A percentile compares a stretch with the other conserved stretches of the same genome.
Conservation (phyloP, 2,329 filamentous ascomycete genomes). For the Phaeosphaeriaceae sp. region DNA sequence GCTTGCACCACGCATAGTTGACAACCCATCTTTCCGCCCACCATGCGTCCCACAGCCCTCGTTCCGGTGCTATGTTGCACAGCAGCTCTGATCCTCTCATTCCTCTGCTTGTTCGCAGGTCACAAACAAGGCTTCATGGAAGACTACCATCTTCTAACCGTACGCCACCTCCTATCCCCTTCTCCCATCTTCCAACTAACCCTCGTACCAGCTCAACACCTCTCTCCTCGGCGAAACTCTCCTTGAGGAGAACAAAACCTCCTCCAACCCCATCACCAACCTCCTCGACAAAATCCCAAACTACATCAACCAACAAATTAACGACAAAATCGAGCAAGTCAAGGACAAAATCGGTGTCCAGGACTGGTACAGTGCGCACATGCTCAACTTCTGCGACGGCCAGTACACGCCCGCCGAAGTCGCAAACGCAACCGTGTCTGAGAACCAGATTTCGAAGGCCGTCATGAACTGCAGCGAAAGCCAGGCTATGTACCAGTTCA, state of each 20-base stretch:
- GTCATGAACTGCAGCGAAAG: constrained; percentile 62
- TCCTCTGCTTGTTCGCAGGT: constrained; percentile 68
- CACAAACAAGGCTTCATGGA: constrained; percentile 63
- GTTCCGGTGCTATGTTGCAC: constrained; percentile 60
- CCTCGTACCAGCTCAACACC: constrained; percentile 58
- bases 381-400: constrained; percentile 65
- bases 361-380: constrained; percentile 67
- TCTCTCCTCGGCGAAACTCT: constrained; percentile 58
- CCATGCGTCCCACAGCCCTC: constrained; percentile 56
- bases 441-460: constrained; percentile 55
- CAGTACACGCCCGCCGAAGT: constrained; percentile 53
- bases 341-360: constrained; percentile 60
- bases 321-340: constrained; percentile 53
- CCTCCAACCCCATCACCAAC: constrained; percentile 34
- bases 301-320: constrained; percentile 35
- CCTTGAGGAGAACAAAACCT: constrained; percentile 36
- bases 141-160: constrained; percentile 63
- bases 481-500: constrained; percentile 63
- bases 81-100: constrained; percentile 62
- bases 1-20: constrained; percentile 1
- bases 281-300: constrained; percentile 46
- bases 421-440: constrained; percentile 51
- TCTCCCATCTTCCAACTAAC: not conserved
- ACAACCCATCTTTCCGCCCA: constrained; percentile 1
- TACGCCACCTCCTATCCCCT: constrained; percentile 32